Evolutionary conservation across 805 yeast genomes (phyloP).

Genomic region (Dipodascus geniculatus): DNA sequence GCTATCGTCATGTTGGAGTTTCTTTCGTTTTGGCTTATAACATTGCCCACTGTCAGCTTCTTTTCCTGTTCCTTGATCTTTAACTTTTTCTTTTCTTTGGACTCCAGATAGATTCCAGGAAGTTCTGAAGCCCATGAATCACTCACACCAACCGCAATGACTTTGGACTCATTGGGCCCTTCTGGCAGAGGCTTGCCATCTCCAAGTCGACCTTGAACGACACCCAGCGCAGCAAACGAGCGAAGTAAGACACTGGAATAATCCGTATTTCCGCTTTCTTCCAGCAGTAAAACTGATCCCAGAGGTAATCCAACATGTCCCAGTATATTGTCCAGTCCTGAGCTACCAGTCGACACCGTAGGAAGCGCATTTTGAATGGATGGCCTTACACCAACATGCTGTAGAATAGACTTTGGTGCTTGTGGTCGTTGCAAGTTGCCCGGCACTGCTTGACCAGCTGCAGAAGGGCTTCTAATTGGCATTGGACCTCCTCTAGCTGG

Average conservation of each 20-base stretch:
- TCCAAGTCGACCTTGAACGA: conserved; percentile 43
- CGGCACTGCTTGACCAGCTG: background rate
- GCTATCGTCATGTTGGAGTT: conserved; percentile 60
- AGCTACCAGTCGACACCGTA: conserved; percentile 69
- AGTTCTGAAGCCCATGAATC: conserved; percentile 52
- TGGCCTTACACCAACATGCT: conserved; percentile 58
- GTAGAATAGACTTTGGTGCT: conserved; percentile 2
- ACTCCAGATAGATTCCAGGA: conserved; percentile 67
- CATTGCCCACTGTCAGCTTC: conserved; percentile 56
- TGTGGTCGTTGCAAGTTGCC: background rate
- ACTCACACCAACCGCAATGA: conserved; percentile 50
- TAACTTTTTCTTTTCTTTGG: conserved; percentile 26
- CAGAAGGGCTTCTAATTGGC: conserved; percentile 3
- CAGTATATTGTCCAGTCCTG: conserved; percentile 61
- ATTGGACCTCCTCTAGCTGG: background rate
- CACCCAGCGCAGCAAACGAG: conserved; percentile 66
- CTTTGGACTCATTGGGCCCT: conserved; percentile 34
- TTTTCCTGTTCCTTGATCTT: conserved; percentile 28
- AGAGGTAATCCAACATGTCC: conserved; percentile 80
- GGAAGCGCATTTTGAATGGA: conserved; percentile 66
- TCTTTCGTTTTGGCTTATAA: conserved; percentile 24
- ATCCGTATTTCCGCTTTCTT: conserved; percentile 84
- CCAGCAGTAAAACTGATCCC: conserved; percentile 57
- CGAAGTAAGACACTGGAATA: conserved; percentile 62
- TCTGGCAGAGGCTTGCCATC: conserved; percentile 9